Conservation (phyloP, 2,329 filamentous ascomycete genomes). For the Camillea tinctor region DNA sequence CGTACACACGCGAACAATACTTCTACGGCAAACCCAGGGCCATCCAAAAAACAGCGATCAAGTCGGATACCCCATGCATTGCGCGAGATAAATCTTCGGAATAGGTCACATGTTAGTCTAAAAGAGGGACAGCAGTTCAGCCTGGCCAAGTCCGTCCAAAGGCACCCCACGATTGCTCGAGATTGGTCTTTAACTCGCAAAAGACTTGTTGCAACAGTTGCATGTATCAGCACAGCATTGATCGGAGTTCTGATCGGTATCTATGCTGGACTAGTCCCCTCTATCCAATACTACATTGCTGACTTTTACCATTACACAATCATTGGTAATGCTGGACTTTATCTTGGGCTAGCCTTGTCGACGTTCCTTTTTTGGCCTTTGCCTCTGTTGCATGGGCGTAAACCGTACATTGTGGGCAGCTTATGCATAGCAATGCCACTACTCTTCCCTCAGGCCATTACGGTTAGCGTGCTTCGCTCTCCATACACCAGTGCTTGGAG, state of each 20-base stretch:
- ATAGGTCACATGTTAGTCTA: conserved; percentile 55
- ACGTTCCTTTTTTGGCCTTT: conserved; percentile 73
- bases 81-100: conserved; percentile 42
- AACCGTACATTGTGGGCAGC: conserved; percentile 71
- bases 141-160: conserved; percentile 52
- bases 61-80: conserved; percentile 22
- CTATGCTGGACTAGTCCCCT: conserved; percentile 75
- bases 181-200: conserved; percentile 70
- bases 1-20: conserved; percentile 5
- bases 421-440: conserved; percentile 69
- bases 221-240: conserved; percentile 71
- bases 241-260: conserved; percentile 71
- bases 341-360: conserved; percentile 67
- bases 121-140: conserved; percentile 50
- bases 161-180: conserved; percentile 66
- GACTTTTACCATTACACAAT: conserved; percentile 67
- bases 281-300: conserved; percentile 73
- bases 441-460: conserved; percentile 72
- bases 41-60: conserved; percentile 4
- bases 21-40: conserved; percentile 1
- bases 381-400: conserved; percentile 72
- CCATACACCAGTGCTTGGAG: conserved; percentile 57
- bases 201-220: conserved; percentile 64
- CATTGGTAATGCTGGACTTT: conserved; percentile 72
- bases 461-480: conserved; percentile 56